Conservation (phyloP, 2,329 filamentous ascomycete genomes). For the Aaosphaeria pasadenensis region DNA sequence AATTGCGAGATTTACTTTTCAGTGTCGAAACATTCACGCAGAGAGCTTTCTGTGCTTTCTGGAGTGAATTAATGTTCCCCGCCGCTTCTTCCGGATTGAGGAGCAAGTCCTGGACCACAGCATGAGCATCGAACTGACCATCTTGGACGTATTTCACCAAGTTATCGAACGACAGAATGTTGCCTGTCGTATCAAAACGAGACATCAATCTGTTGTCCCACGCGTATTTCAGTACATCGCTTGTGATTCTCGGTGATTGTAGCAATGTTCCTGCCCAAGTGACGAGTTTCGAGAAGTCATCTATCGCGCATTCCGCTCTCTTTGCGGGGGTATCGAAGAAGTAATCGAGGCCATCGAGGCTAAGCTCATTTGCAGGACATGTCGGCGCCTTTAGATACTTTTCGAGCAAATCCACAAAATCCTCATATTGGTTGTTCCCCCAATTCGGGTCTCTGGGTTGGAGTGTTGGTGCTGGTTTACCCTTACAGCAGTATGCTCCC, state of each 20-base stretch:
- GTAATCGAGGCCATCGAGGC: background rate
- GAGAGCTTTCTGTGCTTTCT: background rate
- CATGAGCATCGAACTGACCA: background rate
- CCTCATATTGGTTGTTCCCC: background rate
- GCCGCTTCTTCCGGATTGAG: background rate
- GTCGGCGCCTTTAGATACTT: background rate
- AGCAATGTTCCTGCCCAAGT: background rate
- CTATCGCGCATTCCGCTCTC: background rate
- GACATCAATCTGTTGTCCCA: background rate
- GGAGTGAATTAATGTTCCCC: background rate
- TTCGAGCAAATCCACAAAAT: background rate
- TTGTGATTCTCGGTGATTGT: background rate
- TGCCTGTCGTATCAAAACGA: background rate
- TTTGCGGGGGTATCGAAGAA: background rate
- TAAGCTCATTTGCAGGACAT: background rate
- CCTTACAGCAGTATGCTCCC: background rate
- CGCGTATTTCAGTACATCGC: background rate
- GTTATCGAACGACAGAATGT: background rate
- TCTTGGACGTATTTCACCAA: background rate
- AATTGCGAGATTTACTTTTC: background rate
- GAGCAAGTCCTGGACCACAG: background rate
- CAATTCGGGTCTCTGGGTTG: background rate
- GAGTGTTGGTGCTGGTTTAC: background rate
- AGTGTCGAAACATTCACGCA: too few species aligned
- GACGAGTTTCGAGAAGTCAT: background rate